Conservation (phyloP, 805 yeast species). For the Saturnispora dispora region DNA sequence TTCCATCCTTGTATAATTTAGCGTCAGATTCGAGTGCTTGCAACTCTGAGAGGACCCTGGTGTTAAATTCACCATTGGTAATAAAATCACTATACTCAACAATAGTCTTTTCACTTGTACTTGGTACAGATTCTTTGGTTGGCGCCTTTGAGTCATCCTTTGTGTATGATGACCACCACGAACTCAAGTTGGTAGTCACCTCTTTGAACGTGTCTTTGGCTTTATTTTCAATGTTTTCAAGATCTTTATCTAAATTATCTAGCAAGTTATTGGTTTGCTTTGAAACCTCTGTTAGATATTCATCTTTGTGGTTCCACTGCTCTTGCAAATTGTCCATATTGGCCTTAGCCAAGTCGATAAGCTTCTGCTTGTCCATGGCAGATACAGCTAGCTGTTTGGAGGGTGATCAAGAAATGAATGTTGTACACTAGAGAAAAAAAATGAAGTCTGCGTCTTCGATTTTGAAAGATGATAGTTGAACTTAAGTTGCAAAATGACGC, state of each 20-base stretch:
- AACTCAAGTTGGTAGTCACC: background rate
- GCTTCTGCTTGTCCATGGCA: background rate
- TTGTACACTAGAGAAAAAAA: background rate
- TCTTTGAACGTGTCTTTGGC: slow-evolving; percentile 4
- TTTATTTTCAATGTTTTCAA: slow-evolving; percentile 2
- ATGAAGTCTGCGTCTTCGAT: background rate
- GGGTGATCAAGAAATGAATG: background rate
- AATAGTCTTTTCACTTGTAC: background rate
- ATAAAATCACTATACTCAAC: background rate
- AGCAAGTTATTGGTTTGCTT: background rate
- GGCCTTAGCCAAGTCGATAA: slow-evolving; percentile 3
- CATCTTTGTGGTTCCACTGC: slow-evolving; percentile 4
- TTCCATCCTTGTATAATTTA: background rate
- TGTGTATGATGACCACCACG: slow-evolving; percentile 2
- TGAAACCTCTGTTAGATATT: background rate
- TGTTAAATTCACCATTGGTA: background rate
- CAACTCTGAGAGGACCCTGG: slow-evolving; percentile 4
- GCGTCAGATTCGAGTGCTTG: slow-evolving; percentile 1
- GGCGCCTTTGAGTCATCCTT: background rate
- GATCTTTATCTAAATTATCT: slow-evolving; percentile 3
- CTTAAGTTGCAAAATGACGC: background rate
- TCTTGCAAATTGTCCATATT: background rate
- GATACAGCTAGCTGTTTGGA: background rate
- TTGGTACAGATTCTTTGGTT: background rate
- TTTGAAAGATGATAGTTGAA: background rate